Evolutionary conservation across 345 rosid genomes (phyloP).

Genomic region (Pugionium dolabratum): DNA sequence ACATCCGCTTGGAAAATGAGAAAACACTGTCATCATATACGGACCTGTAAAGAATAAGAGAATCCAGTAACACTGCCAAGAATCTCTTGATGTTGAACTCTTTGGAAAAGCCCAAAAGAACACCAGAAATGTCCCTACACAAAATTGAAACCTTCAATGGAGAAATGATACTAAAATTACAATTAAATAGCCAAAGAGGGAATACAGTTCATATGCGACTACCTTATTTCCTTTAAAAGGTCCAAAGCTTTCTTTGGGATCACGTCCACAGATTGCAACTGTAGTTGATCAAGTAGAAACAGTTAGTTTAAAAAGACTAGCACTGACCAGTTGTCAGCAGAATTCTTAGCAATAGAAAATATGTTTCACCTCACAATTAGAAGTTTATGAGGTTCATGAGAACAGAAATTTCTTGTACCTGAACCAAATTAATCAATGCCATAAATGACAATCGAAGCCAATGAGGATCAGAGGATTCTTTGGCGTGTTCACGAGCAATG

Average conservation of each 20-base stretch:
- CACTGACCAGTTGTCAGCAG: conserved; percentile 14
- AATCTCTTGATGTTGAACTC: conserved; percentile 79
- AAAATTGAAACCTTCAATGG: conserved; percentile 23
- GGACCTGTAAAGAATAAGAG: conserved; percentile 72
- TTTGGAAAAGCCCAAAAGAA: conserved; percentile 64
- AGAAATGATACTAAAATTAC: not conserved
- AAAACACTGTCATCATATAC: conserved; percentile 29
- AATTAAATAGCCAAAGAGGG: conserved; percentile 7
- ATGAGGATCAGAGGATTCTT: conserved; percentile 62
- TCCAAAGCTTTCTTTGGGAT: conserved; percentile 77
- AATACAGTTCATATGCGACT: conserved; percentile 11
- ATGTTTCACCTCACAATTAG: conserved; percentile 11
- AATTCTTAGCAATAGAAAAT: conserved; percentile 12
- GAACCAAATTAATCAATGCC: conserved; percentile 76
- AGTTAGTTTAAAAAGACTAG: conserved; percentile 29
- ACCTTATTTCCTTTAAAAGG: conserved; percentile 73
- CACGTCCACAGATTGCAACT: conserved; percentile 64
- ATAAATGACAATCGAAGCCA: conserved; percentile 70
- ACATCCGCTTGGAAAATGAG: conserved; percentile 1
- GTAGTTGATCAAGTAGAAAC: conserved; percentile 36
- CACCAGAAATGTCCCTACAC: conserved; percentile 60
- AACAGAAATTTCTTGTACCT: conserved; percentile 52
- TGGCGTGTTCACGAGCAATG: conserved; percentile 60
- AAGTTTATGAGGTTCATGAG: conserved; percentile 5
- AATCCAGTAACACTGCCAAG: conserved; percentile 59